A percentile compares a stretch with the other conserved stretches of the same genome.
Evolutionary conservation across 2,329 filamentous ascomycete genomes (phyloP).

Genomic region (Aspergillus brunneoviolaceus): DNA sequence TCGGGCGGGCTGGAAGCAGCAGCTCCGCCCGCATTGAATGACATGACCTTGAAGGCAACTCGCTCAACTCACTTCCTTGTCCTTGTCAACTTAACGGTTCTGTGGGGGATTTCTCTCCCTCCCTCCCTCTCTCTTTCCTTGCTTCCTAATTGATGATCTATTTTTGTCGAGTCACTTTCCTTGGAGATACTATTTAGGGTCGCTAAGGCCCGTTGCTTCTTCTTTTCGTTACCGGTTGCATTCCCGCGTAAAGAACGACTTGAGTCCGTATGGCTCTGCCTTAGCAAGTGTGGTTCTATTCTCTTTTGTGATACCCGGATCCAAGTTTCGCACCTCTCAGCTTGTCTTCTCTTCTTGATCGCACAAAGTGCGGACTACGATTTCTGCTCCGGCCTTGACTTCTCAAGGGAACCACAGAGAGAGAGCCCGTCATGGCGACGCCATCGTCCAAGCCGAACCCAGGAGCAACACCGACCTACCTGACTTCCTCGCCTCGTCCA

Average conservation of each 20-base stretch:
- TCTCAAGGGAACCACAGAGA: neutral
- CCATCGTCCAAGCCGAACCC: constrained; percentile 45
- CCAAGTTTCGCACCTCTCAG: neutral
- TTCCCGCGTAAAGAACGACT: neutral
- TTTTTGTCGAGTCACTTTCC: too few relatives aligned
- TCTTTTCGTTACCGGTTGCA: neutral
- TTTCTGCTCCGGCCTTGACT: neutral
- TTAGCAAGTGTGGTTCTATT: neutral
- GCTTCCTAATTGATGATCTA: neutral
- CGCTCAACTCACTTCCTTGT: neutral
- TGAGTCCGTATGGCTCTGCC: neutral
- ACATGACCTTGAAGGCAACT: too few relatives aligned
- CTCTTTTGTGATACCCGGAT: constrained; percentile 7
- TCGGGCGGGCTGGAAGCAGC: constrained; percentile 4
- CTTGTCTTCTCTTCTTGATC: neutral
- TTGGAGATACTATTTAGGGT: neutral
- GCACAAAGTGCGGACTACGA: neutral
- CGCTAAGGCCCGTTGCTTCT: neutral
- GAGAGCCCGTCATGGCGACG: constrained; percentile 40
- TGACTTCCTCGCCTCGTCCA: constrained; percentile 46
- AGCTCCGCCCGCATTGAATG: neutral
- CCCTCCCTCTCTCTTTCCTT: neutral
- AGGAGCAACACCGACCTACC: constrained; percentile 44
- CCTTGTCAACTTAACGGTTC: neutral
- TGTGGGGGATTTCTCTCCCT: neutral